Percentiles rank a stretch among this genome's conserved stretches.
Conservation (phyloP, 768 basidiomycete species). For the Amanita muscaria region DNA sequence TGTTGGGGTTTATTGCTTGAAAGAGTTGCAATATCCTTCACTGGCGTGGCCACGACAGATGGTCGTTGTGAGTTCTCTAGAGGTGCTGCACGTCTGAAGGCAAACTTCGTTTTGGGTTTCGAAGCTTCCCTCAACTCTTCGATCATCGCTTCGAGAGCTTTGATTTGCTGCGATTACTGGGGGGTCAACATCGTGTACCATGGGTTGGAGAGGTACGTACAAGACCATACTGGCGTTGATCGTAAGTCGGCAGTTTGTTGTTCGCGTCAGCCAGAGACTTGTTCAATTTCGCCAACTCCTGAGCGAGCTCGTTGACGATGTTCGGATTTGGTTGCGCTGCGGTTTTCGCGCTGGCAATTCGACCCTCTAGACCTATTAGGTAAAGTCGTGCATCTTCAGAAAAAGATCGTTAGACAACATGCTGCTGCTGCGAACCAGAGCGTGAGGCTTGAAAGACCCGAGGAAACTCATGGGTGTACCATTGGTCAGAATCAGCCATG, state of each 20-base stretch:
- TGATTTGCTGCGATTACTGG: conserved; percentile 47
- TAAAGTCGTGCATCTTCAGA: conserved; percentile 5
- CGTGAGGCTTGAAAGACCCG: conserved; percentile 40
- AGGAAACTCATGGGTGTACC: conserved; percentile 44
- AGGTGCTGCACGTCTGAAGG: conserved; percentile 41
- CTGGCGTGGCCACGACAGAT: not conserved
- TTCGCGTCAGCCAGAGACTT: conserved; percentile 59
- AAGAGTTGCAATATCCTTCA: not conserved
- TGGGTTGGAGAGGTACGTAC: conserved; percentile 30
- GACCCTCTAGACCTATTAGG: conserved; percentile 38
- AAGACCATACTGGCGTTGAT: conserved; percentile 63
- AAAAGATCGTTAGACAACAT: conserved; percentile 10
- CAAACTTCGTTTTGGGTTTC: conserved; percentile 51
- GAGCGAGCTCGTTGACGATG: conserved; percentile 34
- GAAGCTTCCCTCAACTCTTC: conserved; percentile 39
- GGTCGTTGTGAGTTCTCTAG: conserved; percentile 3
- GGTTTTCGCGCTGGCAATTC: conserved; percentile 32
- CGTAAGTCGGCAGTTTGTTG: conserved; percentile 58
- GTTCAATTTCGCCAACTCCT: conserved; percentile 47
- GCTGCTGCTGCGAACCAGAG: conserved; percentile 37
- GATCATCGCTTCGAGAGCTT: conserved; percentile 45
- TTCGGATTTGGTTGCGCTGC: conserved; percentile 17
- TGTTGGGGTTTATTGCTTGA: conserved; percentile 8
- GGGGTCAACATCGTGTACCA: conserved; percentile 6
- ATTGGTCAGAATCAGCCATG: conserved; percentile 28